Evolutionary conservation across 208 protist species (phyloP).

Genomic region (Eutreptiella sp.): DNA sequence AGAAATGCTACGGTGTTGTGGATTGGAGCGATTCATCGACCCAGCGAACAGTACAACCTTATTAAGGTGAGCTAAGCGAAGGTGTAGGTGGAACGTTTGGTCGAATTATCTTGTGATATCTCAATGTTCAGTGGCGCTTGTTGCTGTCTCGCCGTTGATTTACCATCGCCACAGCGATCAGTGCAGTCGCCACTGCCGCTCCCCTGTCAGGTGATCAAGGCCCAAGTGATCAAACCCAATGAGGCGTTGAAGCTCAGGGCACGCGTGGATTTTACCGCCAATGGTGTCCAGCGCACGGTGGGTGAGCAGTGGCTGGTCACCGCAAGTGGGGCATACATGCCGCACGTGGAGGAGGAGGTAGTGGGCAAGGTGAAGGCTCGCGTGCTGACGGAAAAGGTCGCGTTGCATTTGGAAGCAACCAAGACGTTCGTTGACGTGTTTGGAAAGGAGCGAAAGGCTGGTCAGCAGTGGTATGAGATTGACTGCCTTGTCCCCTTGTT

Average conservation of each 20-base stretch:
- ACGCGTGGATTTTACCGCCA: conserved; percentile 43
- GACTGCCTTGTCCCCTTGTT: too few species aligned
- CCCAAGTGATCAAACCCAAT: conserved; percentile 66
- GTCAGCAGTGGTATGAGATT: conserved; percentile 68
- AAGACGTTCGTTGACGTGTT: conserved; percentile 73
- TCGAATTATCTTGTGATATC: too few species aligned
- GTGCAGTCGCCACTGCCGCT: too few species aligned
- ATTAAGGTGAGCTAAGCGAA: too few species aligned
- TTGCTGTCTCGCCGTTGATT: too few species aligned
- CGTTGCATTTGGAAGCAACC: conserved; percentile 70
- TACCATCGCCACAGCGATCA: too few species aligned
- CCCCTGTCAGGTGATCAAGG: conserved; percentile 47
- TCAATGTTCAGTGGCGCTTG: too few species aligned
- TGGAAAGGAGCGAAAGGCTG: conserved; percentile 48
- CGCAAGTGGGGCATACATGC: conserved; percentile 53
- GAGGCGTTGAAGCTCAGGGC: conserved; percentile 72
- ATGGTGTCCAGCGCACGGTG: conserved; percentile 40
- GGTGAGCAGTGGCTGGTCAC: conserved; percentile 62
- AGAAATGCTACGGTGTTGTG: too few species aligned
- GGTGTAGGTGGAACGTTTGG: too few species aligned
- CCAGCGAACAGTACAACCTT: too few species aligned
- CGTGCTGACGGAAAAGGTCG: conserved; percentile 59
- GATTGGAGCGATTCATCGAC: too few species aligned
- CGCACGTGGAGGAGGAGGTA: conserved; percentile 65
- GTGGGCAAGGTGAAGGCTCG: conserved; percentile 45